Base-by-base conservation (phyloP, 139 green algal species). In the Volvox reticuliferus region DNA sequence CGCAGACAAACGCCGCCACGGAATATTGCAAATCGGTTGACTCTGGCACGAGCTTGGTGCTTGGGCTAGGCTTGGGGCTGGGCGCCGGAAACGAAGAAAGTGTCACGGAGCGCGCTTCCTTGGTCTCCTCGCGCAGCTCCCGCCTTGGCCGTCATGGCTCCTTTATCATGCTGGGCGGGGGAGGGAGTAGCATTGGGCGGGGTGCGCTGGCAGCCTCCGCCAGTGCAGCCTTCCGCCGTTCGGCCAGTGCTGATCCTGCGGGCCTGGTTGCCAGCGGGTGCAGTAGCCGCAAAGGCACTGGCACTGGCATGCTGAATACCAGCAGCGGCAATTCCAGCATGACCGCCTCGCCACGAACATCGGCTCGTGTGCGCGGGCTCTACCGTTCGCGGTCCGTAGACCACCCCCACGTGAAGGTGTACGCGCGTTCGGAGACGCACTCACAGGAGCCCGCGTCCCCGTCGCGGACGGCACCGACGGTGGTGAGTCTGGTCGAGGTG, bases 131-230 rank as follows among this genome's bases (percentile, higher is more conserved):
- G 12, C 75, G 33, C 75, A 55, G 75, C 75, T 81, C 75, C 30
- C 75, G 33, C 30, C 30, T 20, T 19, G 75, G 32, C 75, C 75
- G 75, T 35, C 75, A 24, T 35, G 75, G 32, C 75, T 81, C 75
- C 30, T 55, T 81, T 30, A 81, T 55, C 75, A 55, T 81, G 79
- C 79, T 86, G 36, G 37, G 37, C 65, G 65, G 65, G 21, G 65
- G 21, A 24, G 65, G 65, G 26, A 32, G 44, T 20, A 50, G 79
- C 37, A 21, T 61, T 5, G 80, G 80, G 5, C 44, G 5, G 5
- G 44, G 44, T 61, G 80, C 80, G 24, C 80, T 86, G 80, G 80
- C 80, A 16, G 80, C 55, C 26, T 67, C 80, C 55, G 80, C 80
- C 50, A 73, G 55, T 44, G 12, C 44, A 55, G 24, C 44, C 55